A percentile compares a stretch with the other conserved stretches of the same genome.
Conservation (phyloP, 306 rosid species). For the Hylodesmum podocarpum region DNA sequence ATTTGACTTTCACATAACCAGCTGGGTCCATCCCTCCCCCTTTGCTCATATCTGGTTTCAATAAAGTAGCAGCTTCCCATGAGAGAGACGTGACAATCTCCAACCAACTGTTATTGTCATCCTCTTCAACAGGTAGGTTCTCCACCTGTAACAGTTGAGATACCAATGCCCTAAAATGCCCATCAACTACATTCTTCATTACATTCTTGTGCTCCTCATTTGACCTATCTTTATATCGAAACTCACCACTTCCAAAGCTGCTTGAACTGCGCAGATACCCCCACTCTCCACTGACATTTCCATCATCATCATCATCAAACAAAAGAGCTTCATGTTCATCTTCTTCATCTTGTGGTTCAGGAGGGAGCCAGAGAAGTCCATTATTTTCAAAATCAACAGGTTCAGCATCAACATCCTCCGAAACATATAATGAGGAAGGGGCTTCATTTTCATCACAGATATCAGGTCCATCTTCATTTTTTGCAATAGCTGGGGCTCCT, state of each 20-base stretch:
- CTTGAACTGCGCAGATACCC: slow-evolving; percentile 60
- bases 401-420: slow-evolving; percentile 56
- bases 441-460: slow-evolving; percentile 63
- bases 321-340: slow-evolving; percentile 73
- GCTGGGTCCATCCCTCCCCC: slow-evolving; percentile 98
- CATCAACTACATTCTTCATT: slow-evolving; percentile 87
- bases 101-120: slow-evolving; percentile 73
- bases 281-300: slow-evolving; percentile 73
- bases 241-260: slow-evolving; percentile 81
- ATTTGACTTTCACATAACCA: slow-evolving; percentile 91
- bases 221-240: slow-evolving; percentile 63
- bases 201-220: slow-evolving; percentile 71
- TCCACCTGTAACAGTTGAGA: slow-evolving; percentile 90
- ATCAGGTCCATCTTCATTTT: slow-evolving; percentile 59
- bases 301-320: slow-evolving; percentile 77
- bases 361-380: slow-evolving; percentile 97
- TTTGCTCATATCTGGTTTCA: slow-evolving; percentile 93
- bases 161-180: slow-evolving; percentile 92
- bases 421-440: slow-evolving; percentile 60
- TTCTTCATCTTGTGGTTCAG: slow-evolving; percentile 95
- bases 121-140: slow-evolving; percentile 67
- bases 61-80: slow-evolving; percentile 93
- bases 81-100: slow-evolving; percentile 83
- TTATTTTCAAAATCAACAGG: slow-evolving; percentile 93
- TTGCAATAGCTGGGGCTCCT: slow-evolving; percentile 38